A percentile compares a stretch with the other conserved stretches of the same genome.
Conservation (phyloP, 1,284 basidiomycete species). For the Pyrrhoderma lamaoense region DNA sequence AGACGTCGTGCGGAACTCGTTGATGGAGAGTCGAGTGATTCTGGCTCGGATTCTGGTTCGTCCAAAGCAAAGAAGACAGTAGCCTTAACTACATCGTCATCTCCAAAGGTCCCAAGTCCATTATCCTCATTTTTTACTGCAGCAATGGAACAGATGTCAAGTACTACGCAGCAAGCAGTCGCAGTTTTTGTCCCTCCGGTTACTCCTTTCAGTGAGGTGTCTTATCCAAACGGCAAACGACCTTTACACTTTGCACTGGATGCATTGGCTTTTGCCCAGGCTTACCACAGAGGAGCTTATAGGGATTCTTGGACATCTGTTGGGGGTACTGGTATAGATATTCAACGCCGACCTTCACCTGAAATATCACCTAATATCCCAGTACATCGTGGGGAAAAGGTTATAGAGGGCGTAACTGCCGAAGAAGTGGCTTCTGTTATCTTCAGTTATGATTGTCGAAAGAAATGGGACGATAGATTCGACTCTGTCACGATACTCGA, state of each 20-base stretch:
- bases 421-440: constrained; percentile 82
- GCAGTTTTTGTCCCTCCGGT: constrained; percentile 58
- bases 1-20: constrained; percentile 49
- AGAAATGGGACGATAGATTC: constrained; percentile 81
- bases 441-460: constrained; percentile 64
- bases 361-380: constrained; percentile 79
- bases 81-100: constrained; percentile 32
- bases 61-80: constrained; percentile 16
- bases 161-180: constrained; percentile 64
- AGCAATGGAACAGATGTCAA: constrained; percentile 66
- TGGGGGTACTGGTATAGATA: constrained; percentile 72
- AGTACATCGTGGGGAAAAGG: constrained; percentile 84
- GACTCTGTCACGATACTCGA: constrained; percentile 68
- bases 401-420: constrained; percentile 91
- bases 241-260: constrained; percentile 77
- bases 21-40: constrained; percentile 25
- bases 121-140: constrained; percentile 65
- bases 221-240: constrained; percentile 43
- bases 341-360: constrained; percentile 70
- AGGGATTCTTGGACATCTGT: constrained; percentile 78
- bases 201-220: constrained; percentile 33
- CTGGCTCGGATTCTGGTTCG: constrained; percentile 19
- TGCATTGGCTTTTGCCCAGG: constrained; percentile 71
- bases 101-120: constrained; percentile 62
- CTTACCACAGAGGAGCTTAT: constrained; percentile 58